phyloP scores from a whole-genome alignment of 2,329 filamentous ascomycete genomes.

The Monilinia laxa region DNA sequence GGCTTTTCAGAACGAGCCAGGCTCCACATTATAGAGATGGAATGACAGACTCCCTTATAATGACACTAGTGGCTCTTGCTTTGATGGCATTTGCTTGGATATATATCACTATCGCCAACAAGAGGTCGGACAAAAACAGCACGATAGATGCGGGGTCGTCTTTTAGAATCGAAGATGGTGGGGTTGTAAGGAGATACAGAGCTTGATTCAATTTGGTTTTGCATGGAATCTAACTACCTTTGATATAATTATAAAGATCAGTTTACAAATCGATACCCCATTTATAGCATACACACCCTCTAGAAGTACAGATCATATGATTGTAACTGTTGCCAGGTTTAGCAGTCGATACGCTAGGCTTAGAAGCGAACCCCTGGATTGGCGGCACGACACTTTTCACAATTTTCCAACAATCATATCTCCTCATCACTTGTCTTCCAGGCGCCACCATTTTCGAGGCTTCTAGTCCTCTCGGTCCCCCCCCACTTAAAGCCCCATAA shows the following conservation, averaged over 20 bases:
- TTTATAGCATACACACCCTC: neutral
- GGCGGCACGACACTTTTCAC: neutral
- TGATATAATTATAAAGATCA: neutral
- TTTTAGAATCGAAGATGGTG: neutral
- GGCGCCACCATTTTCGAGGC: neutral
- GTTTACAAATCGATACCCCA: neutral
- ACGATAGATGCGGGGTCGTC: neutral
- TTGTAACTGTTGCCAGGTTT: neutral
- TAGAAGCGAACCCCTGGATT: slow-evolving; percentile 3
- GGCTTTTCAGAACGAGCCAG: slow-evolving; percentile 61
- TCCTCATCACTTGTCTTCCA: neutral
- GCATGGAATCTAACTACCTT: neutral
- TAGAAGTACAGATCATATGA: neutral
- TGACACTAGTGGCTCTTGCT: slow-evolving; percentile 20
- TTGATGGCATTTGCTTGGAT: slow-evolving; percentile 21
- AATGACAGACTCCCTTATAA: slow-evolving; percentile 26
- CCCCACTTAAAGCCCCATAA: slow-evolving; percentile 5
- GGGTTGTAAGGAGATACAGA: slow-evolving; percentile 8
- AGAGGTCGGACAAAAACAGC: slow-evolving; percentile 14
- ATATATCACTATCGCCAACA: slow-evolving; percentile 25
- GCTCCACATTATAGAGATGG: slow-evolving; percentile 65
- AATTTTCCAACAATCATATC: neutral
- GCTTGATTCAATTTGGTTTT: neutral
- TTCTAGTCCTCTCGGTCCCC: neutral
- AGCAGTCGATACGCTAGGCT: neutral